A percentile compares a stretch with the other conserved stretches of the same genome.
phyloP scores from a whole-genome alignment of 139 green algal genomes.

The Chlorella vulgaris region DNA sequence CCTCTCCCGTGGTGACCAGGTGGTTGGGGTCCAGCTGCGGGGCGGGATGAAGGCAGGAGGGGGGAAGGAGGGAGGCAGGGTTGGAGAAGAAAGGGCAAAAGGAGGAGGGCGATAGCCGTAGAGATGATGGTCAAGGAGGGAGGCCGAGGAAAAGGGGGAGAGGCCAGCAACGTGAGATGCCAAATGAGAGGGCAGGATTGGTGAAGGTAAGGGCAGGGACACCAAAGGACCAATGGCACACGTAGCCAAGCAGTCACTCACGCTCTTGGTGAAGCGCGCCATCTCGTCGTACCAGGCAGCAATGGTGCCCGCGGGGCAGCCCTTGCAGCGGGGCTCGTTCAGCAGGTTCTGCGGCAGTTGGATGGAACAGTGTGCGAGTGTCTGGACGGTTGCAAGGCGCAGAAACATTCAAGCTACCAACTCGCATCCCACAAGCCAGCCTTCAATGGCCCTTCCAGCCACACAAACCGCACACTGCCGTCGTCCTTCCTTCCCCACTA shows the following conservation, averaged over 20 bases:
- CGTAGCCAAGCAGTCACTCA: neutral
- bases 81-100: neutral
- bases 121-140: too few relatives aligned
- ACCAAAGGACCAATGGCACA: neutral
- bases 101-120: neutral
- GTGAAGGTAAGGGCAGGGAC: neutral
- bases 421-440: too few relatives aligned
- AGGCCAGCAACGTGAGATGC: neutral
- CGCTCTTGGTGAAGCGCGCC: slow-evolving; percentile 18
- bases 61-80: too few relatives aligned
- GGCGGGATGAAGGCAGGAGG: too few relatives aligned
- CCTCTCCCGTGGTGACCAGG: slow-evolving; percentile 58
- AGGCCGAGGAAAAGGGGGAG: too few relatives aligned
- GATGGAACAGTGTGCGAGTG: too few relatives aligned
- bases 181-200: neutral
- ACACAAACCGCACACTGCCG: neutral
- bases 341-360: slow-evolving; percentile 60
- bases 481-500: neutral
- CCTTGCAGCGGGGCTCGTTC: slow-evolving; percentile 62
- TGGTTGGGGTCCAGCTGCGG: slow-evolving; percentile 60
- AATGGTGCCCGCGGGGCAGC: slow-evolving; percentile 39
- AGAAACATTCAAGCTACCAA: too few relatives aligned
- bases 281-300: slow-evolving; percentile 33
- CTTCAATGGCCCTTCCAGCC: neutral
- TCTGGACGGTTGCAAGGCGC: too few relatives aligned